phyloP scores from a whole-genome alignment of 805 yeast species.

The Cyberlindnera sargentensis region DNA sequence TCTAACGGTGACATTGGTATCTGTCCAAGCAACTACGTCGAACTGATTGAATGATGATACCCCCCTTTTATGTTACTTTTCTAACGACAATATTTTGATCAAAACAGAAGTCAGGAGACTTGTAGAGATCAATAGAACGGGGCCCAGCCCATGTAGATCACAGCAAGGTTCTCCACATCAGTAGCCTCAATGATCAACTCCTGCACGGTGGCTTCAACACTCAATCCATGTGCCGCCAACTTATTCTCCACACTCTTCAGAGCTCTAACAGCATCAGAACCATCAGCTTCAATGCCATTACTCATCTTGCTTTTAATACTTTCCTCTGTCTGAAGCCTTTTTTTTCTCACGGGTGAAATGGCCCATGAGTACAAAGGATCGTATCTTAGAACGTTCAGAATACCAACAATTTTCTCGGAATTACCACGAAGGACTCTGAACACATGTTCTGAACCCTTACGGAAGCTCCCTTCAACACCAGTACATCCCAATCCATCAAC shows the following conservation, averaged over 20 bases:
- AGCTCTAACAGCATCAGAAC: conserved; percentile 70
- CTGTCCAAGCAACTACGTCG: conserved; percentile 92
- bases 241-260: conserved; percentile 66
- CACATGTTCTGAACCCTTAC: conserved; percentile 65
- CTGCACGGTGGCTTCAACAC: conserved; percentile 78
- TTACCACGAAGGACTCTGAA: conserved; percentile 60
- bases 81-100: too few species aligned
- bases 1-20: conserved; percentile 90
- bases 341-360: conserved; percentile 63
- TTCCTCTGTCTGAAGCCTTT: conserved; percentile 39
- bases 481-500: conserved; percentile 89
- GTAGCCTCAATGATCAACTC: conserved; percentile 76
- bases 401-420: conserved; percentile 64
- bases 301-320: conserved; percentile 5
- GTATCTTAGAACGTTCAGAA: conserved; percentile 78
- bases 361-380: conserved; percentile 95
- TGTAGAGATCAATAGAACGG: conserved; percentile 46
- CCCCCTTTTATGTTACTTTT: background rate
- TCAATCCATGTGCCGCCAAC: conserved; percentile 56
- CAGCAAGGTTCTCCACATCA: conserved; percentile 56
- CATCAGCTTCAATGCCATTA: conserved; percentile 11
- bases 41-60: conserved; percentile 41
- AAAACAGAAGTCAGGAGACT: background rate
- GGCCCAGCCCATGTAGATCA: conserved; percentile 80
- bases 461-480: conserved; percentile 76